Evolutionary conservation across 1,139 yeast genomes (phyloP).

Genomic region (Pichia sp.): DNA sequence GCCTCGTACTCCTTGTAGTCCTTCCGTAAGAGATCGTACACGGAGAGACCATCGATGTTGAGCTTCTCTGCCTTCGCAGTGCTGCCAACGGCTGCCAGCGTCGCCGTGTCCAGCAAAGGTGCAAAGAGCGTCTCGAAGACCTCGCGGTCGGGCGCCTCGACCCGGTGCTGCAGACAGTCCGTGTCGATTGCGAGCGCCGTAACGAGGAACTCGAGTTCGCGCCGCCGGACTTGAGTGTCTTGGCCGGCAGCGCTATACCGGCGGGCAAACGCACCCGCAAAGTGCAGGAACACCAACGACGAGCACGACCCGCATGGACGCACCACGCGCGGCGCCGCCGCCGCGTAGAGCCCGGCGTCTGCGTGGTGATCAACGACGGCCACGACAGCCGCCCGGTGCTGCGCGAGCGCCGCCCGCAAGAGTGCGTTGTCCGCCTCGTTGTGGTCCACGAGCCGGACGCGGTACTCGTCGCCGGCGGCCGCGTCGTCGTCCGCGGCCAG

Average conservation of each 20-base stretch:
- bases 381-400: conserved; percentile 58
- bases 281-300: conserved; percentile 59
- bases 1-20: conserved; percentile 77
- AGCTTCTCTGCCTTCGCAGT: conserved; percentile 53
- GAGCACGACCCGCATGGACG: conserved; percentile 72
- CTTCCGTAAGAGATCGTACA: conserved; percentile 62
- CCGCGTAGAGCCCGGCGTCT: conserved; percentile 52
- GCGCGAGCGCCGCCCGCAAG: conserved; percentile 51
- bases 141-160: not conserved
- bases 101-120: not conserved
- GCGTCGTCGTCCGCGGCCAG: not conserved
- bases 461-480: not conserved
- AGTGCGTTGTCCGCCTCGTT: conserved; percentile 37
- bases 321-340: conserved; percentile 57
- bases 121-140: not conserved
- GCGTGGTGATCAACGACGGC: conserved; percentile 86
- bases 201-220: conserved; percentile 19
- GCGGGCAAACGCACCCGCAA: conserved; percentile 7
- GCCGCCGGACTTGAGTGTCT: too few species aligned
- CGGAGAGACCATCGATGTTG: conserved; percentile 55
- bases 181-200: conserved; percentile 9
- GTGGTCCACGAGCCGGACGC: conserved; percentile 58
- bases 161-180: not conserved
- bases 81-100: conserved; percentile 14
- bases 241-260: too few species aligned